These are phyloP conservation scores for Westerdykella ornata DNA, from an alignment of 2,329 filamentous ascomycete genomes.

Conservation along the genomic window DNA sequence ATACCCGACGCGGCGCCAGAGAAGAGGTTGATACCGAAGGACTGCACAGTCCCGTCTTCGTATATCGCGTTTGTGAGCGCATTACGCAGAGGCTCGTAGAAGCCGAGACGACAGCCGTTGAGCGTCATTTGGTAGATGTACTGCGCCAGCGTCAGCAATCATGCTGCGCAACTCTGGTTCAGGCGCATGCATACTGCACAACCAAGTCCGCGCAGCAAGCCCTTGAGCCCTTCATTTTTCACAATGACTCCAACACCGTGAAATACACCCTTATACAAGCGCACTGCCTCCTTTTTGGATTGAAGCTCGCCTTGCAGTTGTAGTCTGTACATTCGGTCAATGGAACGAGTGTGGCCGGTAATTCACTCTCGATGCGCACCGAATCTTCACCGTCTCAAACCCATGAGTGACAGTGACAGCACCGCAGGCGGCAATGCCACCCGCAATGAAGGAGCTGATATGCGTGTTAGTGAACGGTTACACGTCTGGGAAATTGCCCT, in stretches of 20 bases:
- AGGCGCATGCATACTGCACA: conserved; percentile 55
- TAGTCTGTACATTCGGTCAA: conserved; percentile 53
- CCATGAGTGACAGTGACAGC: conserved; percentile 96
- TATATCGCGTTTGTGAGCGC: conserved; percentile 63
- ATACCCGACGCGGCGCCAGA: conserved; percentile 84
- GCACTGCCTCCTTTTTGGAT: conserved; percentile 72
- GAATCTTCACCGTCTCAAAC: conserved; percentile 98
- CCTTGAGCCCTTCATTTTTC: conserved; percentile 78
- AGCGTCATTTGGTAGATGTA: conserved; percentile 95
- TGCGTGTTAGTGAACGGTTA: conserved; percentile 2
- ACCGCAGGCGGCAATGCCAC: conserved; percentile 92
- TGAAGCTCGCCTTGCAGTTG: conserved; percentile 95
- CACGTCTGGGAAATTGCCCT: conserved; percentile 2
- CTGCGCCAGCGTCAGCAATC: conserved; percentile 33
- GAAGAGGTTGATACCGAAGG: conserved; percentile 85
- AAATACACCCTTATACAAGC: conserved; percentile 83
- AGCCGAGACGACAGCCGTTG: conserved; percentile 92
- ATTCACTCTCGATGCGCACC: conserved; percentile 48
- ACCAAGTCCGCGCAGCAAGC: conserved; percentile 81
- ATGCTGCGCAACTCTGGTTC: background rate
- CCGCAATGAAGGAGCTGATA: conserved; percentile 77
- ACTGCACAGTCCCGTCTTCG: conserved; percentile 68
- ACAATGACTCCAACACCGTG: conserved; percentile 88
- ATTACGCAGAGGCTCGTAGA: conserved; percentile 90
- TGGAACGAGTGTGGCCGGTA: conserved; percentile 1